Percentiles rank a stretch among this genome's conserved stretches.
phyloP scores from a whole-genome alignment of 2,329 filamentous ascomycete species.

The Phialophora tarda region DNA sequence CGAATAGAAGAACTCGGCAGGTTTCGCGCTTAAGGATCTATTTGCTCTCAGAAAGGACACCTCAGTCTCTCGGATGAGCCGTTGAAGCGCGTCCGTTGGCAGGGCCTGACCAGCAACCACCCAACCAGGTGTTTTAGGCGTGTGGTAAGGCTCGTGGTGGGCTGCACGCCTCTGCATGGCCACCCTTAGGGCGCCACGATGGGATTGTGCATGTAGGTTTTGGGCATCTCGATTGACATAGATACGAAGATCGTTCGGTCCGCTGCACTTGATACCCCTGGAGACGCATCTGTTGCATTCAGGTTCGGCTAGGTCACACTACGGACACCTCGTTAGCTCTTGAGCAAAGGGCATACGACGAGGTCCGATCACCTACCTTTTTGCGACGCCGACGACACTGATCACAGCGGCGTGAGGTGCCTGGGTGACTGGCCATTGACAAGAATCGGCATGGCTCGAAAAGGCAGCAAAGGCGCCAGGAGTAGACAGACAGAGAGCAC shows the following conservation, averaged over 20 bases:
- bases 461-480: constrained; percentile 3
- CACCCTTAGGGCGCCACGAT: constrained; percentile 12
- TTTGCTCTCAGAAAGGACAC: neutral
- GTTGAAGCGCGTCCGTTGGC: neutral
- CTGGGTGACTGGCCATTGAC: constrained; percentile 13
- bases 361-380: neutral
- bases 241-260: constrained; percentile 1
- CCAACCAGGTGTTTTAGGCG: neutral
- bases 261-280: constrained; percentile 13
- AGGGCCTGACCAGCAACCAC: neutral
- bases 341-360: neutral
- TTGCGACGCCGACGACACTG: constrained; percentile 16
- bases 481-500: neutral
- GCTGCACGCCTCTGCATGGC: constrained; percentile 6
- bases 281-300: constrained; percentile 11
- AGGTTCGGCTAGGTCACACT: constrained; percentile 13
- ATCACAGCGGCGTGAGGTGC: constrained; percentile 11
- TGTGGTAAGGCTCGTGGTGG: neutral
- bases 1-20: constrained; percentile 15
- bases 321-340: neutral
- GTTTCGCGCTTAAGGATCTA: neutral
- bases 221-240: constrained; percentile 12
- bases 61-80: neutral
- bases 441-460: neutral
- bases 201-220: constrained; percentile 5